phyloP scores from a whole-genome alignment of 495 filamentous ascomycete genomes.

The Aspergillus diversus region DNA sequence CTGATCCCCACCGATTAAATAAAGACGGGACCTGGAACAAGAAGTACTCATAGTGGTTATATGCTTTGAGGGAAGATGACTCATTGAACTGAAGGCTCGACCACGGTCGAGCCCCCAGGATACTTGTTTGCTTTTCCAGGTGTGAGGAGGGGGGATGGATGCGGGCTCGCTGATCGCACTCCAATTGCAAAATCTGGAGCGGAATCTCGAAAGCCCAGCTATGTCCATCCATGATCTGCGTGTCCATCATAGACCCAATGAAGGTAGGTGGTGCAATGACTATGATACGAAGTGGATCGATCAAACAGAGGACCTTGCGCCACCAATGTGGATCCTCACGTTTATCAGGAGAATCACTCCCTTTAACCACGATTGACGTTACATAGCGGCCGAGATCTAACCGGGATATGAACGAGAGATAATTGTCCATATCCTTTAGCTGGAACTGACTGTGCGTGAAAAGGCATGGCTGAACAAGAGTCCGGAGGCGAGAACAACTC shows the following conservation, averaged over 20 bases:
- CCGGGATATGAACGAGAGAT: slow-evolving; percentile 32
- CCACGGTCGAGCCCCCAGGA: slow-evolving; percentile 36
- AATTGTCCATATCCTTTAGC: slow-evolving; percentile 31
- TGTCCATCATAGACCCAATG: slow-evolving; percentile 35
- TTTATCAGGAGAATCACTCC: slow-evolving; percentile 13
- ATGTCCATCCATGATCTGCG: slow-evolving; percentile 35
- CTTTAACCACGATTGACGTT: slow-evolving; percentile 35
- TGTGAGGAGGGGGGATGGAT: slow-evolving; percentile 4
- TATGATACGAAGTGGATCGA: slow-evolving; percentile 37
- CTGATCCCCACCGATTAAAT: slow-evolving; percentile 36
- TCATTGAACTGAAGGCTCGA: slow-evolving; percentile 45
- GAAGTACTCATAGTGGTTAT: slow-evolving; percentile 51
- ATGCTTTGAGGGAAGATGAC: slow-evolving; percentile 45
- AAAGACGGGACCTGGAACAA: slow-evolving; percentile 41
- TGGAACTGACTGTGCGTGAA: slow-evolving; percentile 40
- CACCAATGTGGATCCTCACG: slow-evolving; percentile 36
- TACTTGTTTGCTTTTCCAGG: slow-evolving; percentile 21
- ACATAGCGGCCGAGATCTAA: slow-evolving; percentile 36
- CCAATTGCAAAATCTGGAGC: slow-evolving; percentile 37
- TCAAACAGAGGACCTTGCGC: slow-evolving; percentile 31
- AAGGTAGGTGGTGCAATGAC: slow-evolving; percentile 41
- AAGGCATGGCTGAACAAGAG: slow-evolving; percentile 37
- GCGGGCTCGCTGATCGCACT: slow-evolving; percentile 18
- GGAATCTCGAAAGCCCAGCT: slow-evolving; percentile 48
- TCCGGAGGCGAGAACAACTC: slow-evolving; percentile 31